Percentiles rank a stretch among this genome's conserved stretches.
Evolutionary conservation across 2,329 filamentous ascomycete genomes (phyloP).

Genomic region (Colletotrichum eremochloae): DNA sequence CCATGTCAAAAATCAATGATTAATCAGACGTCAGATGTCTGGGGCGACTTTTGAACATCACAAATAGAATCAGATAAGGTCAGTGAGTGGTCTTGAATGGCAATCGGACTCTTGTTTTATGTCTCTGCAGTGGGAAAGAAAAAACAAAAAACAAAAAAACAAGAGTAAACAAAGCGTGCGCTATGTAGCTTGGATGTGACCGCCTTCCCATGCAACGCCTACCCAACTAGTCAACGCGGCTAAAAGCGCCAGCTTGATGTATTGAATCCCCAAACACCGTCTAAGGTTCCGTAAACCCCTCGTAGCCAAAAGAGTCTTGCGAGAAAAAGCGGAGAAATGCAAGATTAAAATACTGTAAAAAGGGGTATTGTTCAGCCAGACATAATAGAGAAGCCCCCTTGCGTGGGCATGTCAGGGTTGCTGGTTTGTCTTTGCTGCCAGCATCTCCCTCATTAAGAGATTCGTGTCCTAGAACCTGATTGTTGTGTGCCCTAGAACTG

Average conservation of each 20-base stretch:
- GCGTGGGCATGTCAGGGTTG: conserved; percentile 17
- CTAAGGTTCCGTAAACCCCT: conserved; percentile 33
- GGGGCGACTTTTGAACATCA: background rate
- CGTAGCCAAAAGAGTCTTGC: conserved; percentile 34
- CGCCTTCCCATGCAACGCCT: conserved; percentile 34
- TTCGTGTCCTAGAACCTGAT: background rate
- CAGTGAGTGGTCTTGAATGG: background rate
- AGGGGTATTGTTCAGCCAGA: conserved; percentile 41
- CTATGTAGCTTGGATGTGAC: conserved; percentile 41
- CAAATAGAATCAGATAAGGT: background rate
- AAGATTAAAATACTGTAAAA: conserved; percentile 42
- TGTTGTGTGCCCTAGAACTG: conserved; percentile 41
- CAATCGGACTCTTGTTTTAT: conserved; percentile 35
- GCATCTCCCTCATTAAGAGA: conserved; percentile 19
- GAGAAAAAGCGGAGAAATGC: conserved; percentile 34
- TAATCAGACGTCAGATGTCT: background rate
- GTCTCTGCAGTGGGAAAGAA: conserved; percentile 36
- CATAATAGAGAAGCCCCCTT: conserved; percentile 36
- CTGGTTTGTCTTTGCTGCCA: conserved; percentile 15
- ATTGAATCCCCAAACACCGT: conserved; percentile 39
- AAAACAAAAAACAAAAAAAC: background rate
- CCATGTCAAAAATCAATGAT: background rate
- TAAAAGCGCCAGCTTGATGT: conserved; percentile 32
- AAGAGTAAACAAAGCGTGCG: conserved; percentile 8
- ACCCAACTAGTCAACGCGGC: conserved; percentile 27